These are phyloP conservation scores for Ceratocystis papillata DNA, from an alignment of 2,329 filamentous ascomycete genomes.

Conservation along the genomic window DNA sequence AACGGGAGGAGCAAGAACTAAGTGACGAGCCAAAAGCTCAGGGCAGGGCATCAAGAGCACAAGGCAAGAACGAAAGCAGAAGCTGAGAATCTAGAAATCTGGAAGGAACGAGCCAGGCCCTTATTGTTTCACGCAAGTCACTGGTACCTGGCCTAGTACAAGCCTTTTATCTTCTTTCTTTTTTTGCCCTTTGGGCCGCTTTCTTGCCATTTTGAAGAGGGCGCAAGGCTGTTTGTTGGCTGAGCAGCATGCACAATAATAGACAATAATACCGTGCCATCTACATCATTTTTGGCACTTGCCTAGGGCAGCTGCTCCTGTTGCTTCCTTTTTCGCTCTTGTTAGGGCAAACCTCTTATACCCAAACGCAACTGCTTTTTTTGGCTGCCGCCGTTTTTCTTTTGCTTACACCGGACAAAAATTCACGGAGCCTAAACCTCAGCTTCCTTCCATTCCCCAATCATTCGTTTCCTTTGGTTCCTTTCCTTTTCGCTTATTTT, in stretches of 20 bases:
- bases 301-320: neutral
- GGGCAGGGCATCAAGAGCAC: neutral
- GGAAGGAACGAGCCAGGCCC: neutral
- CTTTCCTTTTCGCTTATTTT: neutral
- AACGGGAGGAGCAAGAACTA: slow-evolving; percentile 16
- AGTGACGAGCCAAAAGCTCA: neutral
- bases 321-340: neutral
- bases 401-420: neutral
- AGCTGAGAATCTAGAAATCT: slow-evolving; percentile 6
- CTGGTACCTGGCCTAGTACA: neutral
- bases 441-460: neutral
- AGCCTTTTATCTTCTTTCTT: neutral
- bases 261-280: neutral
- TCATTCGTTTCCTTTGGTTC: neutral
- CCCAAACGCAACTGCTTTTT: neutral
- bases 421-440: neutral
- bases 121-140: neutral
- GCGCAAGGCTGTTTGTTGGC: too few relatives aligned
- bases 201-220: too few relatives aligned
- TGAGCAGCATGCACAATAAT: neutral
- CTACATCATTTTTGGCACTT: neutral
- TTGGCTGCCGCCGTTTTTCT: neutral
- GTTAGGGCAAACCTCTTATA: neutral
- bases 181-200: neutral
- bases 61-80: neutral